Percentiles rank a stretch among this genome's conserved stretches.
These are phyloP conservation scores for Marasmius tenuissimus DNA, from an alignment of 1,284 basidiomycete species.

Conservation along the genomic window DNA sequence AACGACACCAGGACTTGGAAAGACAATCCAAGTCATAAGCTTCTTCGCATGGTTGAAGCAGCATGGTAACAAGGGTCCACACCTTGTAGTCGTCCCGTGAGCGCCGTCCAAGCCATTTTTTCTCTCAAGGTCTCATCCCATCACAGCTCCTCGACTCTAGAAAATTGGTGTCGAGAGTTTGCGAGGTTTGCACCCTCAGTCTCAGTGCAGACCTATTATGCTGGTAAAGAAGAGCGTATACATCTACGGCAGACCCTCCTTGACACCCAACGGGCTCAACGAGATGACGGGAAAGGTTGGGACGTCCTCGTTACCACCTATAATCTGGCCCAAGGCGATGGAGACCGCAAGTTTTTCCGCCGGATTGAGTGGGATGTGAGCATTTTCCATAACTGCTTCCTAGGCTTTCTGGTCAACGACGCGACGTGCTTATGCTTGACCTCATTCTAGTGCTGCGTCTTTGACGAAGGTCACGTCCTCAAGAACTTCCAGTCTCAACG, in stretches of 20 bases:
- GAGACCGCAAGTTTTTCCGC: slow-evolving; percentile 91
- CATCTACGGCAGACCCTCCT: slow-evolving; percentile 71
- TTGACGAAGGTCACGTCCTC: slow-evolving; percentile 94
- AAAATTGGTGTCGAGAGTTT: slow-evolving; percentile 99
- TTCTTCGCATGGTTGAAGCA: slow-evolving; percentile 92
- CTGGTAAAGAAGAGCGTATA: slow-evolving; percentile 86
- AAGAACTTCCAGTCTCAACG: slow-evolving; percentile 98
- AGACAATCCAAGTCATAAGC: slow-evolving; percentile 98
- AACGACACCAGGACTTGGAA: slow-evolving; percentile 76
- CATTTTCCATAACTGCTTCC: background rate
- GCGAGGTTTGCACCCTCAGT: slow-evolving; percentile 87
- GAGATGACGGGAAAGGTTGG: slow-evolving; percentile 61
- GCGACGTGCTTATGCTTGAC: slow-evolving; percentile 2
- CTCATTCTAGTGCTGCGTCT: slow-evolving; percentile 74
- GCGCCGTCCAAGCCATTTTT: slow-evolving; percentile 45
- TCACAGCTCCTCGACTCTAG: slow-evolving; percentile 87
- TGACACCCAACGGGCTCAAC: slow-evolving; percentile 50
- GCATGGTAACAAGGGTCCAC: slow-evolving; percentile 76
- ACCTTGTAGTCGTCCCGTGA: slow-evolving; percentile 93
- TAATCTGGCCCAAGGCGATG: slow-evolving; percentile 87
- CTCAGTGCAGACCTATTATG: slow-evolving; percentile 92
- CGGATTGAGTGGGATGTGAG: slow-evolving; percentile 89
- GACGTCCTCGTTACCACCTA: slow-evolving; percentile 97
- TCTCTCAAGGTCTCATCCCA: slow-evolving; percentile 15
- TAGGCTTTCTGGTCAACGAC: no score